Conservation (phyloP, 2,329 filamentous ascomycete genomes). For the Colletotrichum tanaceti region DNA sequence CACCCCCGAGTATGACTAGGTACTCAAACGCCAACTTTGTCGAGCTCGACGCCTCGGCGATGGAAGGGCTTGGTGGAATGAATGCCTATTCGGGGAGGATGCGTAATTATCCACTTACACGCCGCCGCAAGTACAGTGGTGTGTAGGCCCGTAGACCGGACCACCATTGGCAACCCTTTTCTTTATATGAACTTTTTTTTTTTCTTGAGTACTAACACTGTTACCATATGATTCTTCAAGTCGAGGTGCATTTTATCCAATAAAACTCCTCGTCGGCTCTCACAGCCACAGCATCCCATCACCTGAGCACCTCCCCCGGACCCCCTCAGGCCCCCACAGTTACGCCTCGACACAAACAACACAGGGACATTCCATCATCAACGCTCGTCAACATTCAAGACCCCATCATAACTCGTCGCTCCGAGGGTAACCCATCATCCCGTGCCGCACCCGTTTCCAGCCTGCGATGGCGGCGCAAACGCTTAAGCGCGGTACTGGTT, state of each 20-base stretch:
- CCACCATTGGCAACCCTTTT: too few relatives aligned
- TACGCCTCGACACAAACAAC: background rate
- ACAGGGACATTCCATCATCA: conserved; percentile 4
- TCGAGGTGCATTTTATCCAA: background rate
- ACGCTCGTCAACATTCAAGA: background rate
- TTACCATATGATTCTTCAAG: conserved; percentile 1
- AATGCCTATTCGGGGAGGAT: conserved; percentile 2
- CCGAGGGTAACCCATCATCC: background rate
- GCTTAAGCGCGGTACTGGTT: conserved; percentile 49
- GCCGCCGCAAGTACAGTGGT: too few relatives aligned
- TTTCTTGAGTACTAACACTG: background rate
- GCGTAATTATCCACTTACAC: conserved; percentile 11
- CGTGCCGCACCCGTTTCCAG: background rate
- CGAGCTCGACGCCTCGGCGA: background rate
- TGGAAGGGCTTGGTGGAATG: background rate
- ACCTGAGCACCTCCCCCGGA: too few relatives aligned
- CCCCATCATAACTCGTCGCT: background rate
- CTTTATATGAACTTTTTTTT: conserved; percentile 2
- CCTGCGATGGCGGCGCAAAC: background rate
- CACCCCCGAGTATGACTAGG: conserved; percentile 8
- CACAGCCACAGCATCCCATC: too few relatives aligned
- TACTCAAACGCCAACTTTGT: conserved; percentile 19
- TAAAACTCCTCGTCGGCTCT: background rate
- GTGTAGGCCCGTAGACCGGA: background rate
- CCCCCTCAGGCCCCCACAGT: background rate